phyloP scores from a whole-genome alignment of 257 asterid species.

The Paulownia fortunei region DNA sequence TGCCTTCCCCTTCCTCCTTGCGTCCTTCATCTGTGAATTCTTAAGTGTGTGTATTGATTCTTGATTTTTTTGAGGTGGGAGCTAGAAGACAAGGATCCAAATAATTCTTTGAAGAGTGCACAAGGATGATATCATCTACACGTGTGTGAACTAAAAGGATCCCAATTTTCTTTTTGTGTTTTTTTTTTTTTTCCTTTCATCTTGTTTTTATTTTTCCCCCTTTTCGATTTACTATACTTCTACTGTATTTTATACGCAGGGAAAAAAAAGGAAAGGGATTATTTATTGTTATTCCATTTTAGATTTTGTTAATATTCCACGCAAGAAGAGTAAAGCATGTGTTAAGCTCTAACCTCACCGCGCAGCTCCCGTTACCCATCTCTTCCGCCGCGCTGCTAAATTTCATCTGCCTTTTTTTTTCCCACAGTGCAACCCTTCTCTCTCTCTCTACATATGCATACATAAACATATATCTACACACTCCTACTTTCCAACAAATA shows the following conservation, averaged over 20 bases:
- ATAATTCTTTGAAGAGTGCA: background rate
- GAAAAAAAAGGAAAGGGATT: background rate
- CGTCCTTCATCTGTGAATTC: constrained; percentile 34
- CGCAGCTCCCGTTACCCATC: background rate
- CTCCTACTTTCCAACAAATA: background rate
- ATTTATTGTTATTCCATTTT: background rate
- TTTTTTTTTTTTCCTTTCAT: background rate
- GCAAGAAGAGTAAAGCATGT: background rate
- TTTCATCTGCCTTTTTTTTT: background rate
- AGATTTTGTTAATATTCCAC: background rate
- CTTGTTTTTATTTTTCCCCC: background rate
- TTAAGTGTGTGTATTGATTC: background rate
- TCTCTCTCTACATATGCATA: too few relatives aligned
- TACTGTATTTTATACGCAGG: background rate
- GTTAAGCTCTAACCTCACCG: background rate
- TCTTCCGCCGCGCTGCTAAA: constrained; percentile 14
- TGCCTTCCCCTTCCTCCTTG: constrained; percentile 52
- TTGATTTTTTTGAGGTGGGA: background rate
- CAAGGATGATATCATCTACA: background rate
- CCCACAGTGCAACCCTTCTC: background rate
- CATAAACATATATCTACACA: background rate
- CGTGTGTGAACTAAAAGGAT: background rate
- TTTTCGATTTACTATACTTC: too few relatives aligned
- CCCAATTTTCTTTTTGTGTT: background rate
- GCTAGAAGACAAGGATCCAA: background rate